phyloP scores from a whole-genome alignment of 1,139 yeast species.

The Candida tetrigidarum region DNA sequence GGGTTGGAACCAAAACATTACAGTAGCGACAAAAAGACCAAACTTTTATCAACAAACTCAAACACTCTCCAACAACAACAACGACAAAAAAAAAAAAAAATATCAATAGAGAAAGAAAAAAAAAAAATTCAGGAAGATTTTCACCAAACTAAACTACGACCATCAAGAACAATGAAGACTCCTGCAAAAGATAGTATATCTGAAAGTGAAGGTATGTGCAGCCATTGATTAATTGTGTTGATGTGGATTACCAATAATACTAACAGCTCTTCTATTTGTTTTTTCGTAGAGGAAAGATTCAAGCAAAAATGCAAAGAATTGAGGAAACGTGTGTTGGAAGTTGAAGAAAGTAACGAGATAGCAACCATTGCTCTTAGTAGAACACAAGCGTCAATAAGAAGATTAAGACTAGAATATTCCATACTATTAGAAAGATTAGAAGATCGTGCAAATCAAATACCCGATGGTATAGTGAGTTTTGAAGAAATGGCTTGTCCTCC shows the following conservation, averaged over 20 bases:
- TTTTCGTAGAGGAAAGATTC: conserved; percentile 40
- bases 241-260: too few relatives aligned
- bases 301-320: conserved; percentile 73
- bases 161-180: conserved; percentile 14
- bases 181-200: conserved; percentile 37
- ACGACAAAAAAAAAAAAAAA: background rate
- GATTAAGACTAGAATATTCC: conserved; percentile 83
- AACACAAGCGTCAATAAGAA: conserved; percentile 74
- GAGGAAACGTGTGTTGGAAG: conserved; percentile 69
- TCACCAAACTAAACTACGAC: conserved; percentile 4
- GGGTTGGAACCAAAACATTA: too few relatives aligned
- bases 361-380: conserved; percentile 80
- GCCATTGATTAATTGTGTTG: background rate
- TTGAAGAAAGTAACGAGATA: conserved; percentile 80
- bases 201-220: conserved; percentile 47
- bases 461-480: conserved; percentile 33
- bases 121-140: background rate
- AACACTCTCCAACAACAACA: too few relatives aligned
- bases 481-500: conserved; percentile 52
- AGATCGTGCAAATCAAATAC: conserved; percentile 45
- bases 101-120: too few relatives aligned
- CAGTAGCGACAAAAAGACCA: background rate
- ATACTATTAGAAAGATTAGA: conserved; percentile 82
- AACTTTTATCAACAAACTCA: too few relatives aligned
- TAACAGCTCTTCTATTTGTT: too few relatives aligned